Base-by-base conservation (phyloP, 371 early-diverging fungal genomes). In the Phascolomyces articulosus region DNA sequence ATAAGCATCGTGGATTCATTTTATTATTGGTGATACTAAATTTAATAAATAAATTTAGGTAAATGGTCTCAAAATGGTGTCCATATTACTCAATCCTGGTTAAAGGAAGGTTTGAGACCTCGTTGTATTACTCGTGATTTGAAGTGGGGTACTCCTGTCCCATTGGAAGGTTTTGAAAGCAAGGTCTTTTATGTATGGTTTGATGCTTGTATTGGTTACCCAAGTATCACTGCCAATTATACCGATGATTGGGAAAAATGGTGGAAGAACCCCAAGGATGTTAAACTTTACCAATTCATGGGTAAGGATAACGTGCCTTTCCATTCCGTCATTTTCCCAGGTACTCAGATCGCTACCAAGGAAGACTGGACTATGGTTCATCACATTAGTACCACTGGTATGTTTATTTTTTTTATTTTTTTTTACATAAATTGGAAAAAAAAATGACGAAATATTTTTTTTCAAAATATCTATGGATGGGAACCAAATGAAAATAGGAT, bases 151-250 rank as follows among this genome's bases (percentile, higher is more conserved):
- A 97, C 97, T 26, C 95, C 97, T 40, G 99, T 99, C 15, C 99
- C 99, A 21, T 74, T 94, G 29, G 79, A 83, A 23, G 96, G 92
- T 11, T 96, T 87, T 68, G 91, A 96, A 67, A 86, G 90, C 55
- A 99, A 99, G 83, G 99, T 99, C 28, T 98, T 99, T 65, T 99
- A 99, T 80, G 99, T 99, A 28, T 99, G 99, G 99, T 99, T 98
- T 71, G 99, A 99, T 79, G 99, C 99, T 18, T 95, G 96, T 55
- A 97, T 99, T 61, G 99, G 99, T 67, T 98, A 98, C 77, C 91
- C 93, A 13, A 96, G 97, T 55, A 98, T 98, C 74, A 97, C 98
- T 6, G 97, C 98, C 62, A 95, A 90, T 64, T 95, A 97, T 75
- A 96, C 97, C 23, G 72, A 77, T 58, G 92, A 96, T 11, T 97